Conservation (phyloP, 1,139 yeast genomes). For the Eremothecium sinecaudum region DNA sequence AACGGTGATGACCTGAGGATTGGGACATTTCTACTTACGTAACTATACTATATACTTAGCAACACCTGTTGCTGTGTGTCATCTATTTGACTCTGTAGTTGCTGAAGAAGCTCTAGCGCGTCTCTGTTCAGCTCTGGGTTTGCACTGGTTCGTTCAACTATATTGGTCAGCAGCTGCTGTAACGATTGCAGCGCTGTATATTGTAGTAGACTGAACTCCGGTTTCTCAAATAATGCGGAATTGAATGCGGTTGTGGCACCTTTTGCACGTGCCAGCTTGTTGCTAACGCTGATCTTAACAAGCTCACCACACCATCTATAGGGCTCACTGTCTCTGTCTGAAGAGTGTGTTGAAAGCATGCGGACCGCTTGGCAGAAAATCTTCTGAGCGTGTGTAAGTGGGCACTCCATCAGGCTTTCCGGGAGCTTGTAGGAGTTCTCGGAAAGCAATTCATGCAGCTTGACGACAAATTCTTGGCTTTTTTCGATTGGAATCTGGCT, state of each 20-base stretch:
- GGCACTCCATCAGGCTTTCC: slow-evolving; percentile 2
- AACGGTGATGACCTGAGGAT: slow-evolving; percentile 82
- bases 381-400: slow-evolving; percentile 10
- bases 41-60: slow-evolving; percentile 2
- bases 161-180: slow-evolving; percentile 11
- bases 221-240: background rate
- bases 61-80: slow-evolving; percentile 22
- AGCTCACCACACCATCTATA: slow-evolving; percentile 10
- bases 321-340: background rate
- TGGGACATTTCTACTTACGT: slow-evolving; percentile 47
- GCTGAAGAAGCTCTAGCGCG: slow-evolving; percentile 12
- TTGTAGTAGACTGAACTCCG: slow-evolving; percentile 11
- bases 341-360: background rate
- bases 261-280: slow-evolving; percentile 16
- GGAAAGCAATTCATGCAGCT: slow-evolving; percentile 15
- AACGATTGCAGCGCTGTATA: slow-evolving; percentile 23
- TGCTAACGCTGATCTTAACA: slow-evolving; percentile 24
- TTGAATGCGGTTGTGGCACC: slow-evolving; percentile 1
- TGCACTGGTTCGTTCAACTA: slow-evolving; percentile 2
- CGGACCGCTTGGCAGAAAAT: slow-evolving; percentile 9
- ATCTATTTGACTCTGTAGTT: slow-evolving; percentile 20
- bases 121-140: slow-evolving; percentile 10
- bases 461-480: slow-evolving; percentile 10
- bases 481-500: slow-evolving; percentile 8
- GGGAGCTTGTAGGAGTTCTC: slow-evolving; percentile 7